Base-by-base conservation (phyloP, 345 rosid genomes). In the Citrus trifoliata region DNA sequence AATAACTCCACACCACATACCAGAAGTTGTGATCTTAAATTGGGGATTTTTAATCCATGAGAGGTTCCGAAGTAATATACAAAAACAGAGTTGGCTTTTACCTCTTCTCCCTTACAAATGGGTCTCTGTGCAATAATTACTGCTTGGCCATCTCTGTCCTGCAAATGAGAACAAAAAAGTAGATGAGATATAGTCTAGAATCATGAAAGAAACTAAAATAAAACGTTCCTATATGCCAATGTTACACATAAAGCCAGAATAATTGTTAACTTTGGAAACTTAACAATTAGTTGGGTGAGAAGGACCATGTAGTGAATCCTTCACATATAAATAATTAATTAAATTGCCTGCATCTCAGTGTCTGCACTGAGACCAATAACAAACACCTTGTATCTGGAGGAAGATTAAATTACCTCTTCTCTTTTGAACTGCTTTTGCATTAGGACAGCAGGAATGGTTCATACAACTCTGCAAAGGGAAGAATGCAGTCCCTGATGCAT, bases 111-210 rank as follows among this genome's bases (percentile, higher is more conserved):
- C 78, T 84, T 86, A 71, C 65, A 63, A 79, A 92, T 89, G 75
- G 82, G 78, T 84, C 87, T 79, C 70, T 82, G 77, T 24, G 96
- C 94, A 67, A 89, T 74, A 71, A 95, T 91, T 53, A 90, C 89
- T 42, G 97, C 98, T 85, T 87, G 96, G 33, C 99, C 98, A 75
- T 96, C 97, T 84, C 83, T 89, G 81, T 93, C 98, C 98, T 93
- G 87, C 74, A 78, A 79, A 55, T 30, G 37, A 62, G n/a, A 22
- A 74, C 30, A 38, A 58, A 68, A 6, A n/a, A 4, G 37, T 56
- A 40, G 28, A 51, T 10, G 18, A 59, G 62, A 75, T 22, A 58
- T 28, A 27, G 51, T 25, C 58, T n/a, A 28, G 59, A 3, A 59
- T 55, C 58, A 64, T n/a, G 46, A 75, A 65, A 32, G 60, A 40